Evolutionary conservation across 2,329 filamentous ascomycete species (phyloP), one percentile per base, ranked within the genome.

Genomic region (Dichotomopilus funicola): DNA sequence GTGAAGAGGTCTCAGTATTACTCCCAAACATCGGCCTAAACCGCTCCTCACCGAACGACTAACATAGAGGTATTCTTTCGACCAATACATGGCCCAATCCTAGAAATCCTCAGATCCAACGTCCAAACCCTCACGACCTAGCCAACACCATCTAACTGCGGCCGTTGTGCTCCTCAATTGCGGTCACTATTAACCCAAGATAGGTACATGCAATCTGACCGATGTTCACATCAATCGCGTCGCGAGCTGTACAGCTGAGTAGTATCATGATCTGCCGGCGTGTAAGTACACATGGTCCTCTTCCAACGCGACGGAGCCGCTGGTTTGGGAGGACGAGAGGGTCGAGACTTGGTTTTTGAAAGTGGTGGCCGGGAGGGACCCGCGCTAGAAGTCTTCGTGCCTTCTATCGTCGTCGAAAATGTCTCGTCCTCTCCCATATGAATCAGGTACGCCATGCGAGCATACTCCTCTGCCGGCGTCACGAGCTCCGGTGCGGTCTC

Each of bases 371-470:
- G 19, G 19, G 42, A 44, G 13, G 13, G 6, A 44, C 42, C 11
- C 6, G 7, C 13, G 8, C 1, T 44, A 11, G 42, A 27, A 8
- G 6, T 44, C 13, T 13, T 7, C 5, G 42, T 2, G 19, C 13
- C 33, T 12, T 19, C 38, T 38, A 33, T 35, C 44, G 8, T n/a
- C 49, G 8, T 5, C 19, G 31, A 45, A 47, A 58, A 56, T 9
- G 58, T 54, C 47, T 56, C 58, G 10, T 56, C 55, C 43, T 60
- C 58, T 8, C 58, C 58, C 38, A 38, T 13, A n/a, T 27, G n/a
- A 6, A 54, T 49, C 38, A 44, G 33, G 43, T 58, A 58, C 8
- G 55, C 43, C n/a, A 45, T 49, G 13, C 41, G 52, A 34, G 55
- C 58, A 49, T 54, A 58, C 9, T 35, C 35, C 13, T 51, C 42